Evolutionary conservation across 2,329 filamentous ascomycete species (phyloP), one percentile per base, ranked within the genome.

Genomic region (Corinectria fuckeliana): DNA sequence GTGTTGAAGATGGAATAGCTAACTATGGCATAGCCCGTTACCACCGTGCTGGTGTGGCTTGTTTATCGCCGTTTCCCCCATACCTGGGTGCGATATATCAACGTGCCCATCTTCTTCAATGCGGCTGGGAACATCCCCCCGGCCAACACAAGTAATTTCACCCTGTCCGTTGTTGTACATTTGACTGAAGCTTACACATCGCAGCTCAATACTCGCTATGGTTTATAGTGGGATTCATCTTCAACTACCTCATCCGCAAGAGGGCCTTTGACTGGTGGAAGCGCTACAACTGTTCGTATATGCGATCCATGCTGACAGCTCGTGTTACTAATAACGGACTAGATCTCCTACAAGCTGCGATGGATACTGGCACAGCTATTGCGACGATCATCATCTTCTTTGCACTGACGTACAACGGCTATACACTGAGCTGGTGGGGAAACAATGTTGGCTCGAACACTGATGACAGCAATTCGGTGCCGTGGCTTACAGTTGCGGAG

Each of bases 61-160:
- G 34, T 53, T 0, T 58, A 58, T 23, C 56, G 56, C 25, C 25
- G 50, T 6, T 58, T 53, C 34, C 56, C 56, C 3, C 39, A 58
- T 26, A 58, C 34, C 42, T 58, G 56, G 56, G 36, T 58, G 3
- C 34, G 56, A 44, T 58, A 58, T 16, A 49, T 58, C 5, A 58
- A 58, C 9, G 56, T 58, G 8, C 56, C 56, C 3, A 58, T 58
- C 34, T 58, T 58, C 56, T 58, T 58, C 41, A 58, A 58, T 26
- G 56, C 56, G n/a, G 56, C 56, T 8, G 56, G 56, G 5, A 39
- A 58, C n/a, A 58, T 58, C 7, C 56, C 56, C 8, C 56, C 56
- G 2, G 56, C 56, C 9, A 58, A 58, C 10, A 53, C 50, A 1
- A 58, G 52, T 56, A 34, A 23, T 26, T 26, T 4, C 9, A 16